These are phyloP conservation scores for Tetrapisispora arboricola DNA, from an alignment of 805 yeast genomes.

Conservation along the genomic window DNA sequence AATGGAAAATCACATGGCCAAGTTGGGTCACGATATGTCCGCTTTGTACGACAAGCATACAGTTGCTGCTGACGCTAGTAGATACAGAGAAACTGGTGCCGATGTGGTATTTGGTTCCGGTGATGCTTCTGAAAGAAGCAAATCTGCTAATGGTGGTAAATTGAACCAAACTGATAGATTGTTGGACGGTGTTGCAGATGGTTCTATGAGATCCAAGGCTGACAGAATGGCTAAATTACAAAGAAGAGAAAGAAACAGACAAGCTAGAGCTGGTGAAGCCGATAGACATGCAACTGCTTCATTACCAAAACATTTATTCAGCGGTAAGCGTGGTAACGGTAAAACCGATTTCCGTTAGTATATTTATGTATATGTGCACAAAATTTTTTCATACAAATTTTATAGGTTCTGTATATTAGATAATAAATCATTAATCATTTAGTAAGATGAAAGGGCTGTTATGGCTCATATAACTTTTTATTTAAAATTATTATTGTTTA, in stretches of 20 bases:
- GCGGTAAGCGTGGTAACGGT: constrained; percentile 96
- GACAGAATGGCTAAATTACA: constrained; percentile 79
- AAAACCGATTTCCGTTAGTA: constrained; percentile 78
- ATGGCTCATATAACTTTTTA: too few species aligned
- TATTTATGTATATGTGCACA: background rate
- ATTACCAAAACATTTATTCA: constrained; percentile 86
- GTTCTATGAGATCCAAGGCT: constrained; percentile 70
- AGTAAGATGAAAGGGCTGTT: background rate
- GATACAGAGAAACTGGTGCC: constrained; percentile 52
- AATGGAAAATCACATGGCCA: constrained; percentile 83
- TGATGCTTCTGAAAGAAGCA: constrained; percentile 20
- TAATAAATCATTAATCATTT: constrained; percentile 1
- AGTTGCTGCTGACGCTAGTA: constrained; percentile 30
- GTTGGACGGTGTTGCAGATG: constrained; percentile 78
- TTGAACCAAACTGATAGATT: constrained; percentile 65
- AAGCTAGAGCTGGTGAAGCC: constrained; percentile 90
- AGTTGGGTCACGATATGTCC: constrained; percentile 78
- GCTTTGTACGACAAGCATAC: constrained; percentile 47
- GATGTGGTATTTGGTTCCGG: constrained; percentile 58
- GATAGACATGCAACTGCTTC: constrained; percentile 83
- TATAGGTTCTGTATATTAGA: constrained; percentile 2
- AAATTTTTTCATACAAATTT: background rate
- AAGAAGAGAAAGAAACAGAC: constrained; percentile 87
- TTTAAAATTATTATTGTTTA: too few species aligned
- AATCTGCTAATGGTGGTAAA: constrained; percentile 31